Evolutionary conservation across 2,329 filamentous ascomycete genomes (phyloP).

Genomic region (Cladophialophora carrionii): DNA sequence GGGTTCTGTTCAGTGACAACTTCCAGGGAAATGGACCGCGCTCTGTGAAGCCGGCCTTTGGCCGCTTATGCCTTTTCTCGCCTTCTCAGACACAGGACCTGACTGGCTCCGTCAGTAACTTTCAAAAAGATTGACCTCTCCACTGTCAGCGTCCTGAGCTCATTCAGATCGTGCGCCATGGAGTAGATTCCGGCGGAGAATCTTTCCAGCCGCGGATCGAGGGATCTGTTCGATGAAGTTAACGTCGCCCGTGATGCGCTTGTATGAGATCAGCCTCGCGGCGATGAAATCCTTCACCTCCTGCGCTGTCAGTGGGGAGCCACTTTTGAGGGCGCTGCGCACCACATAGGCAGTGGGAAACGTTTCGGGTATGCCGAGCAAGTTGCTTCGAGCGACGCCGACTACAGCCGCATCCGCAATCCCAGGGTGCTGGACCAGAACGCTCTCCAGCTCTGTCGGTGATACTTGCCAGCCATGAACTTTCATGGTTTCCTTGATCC

Average conservation of each 20-base stretch:
- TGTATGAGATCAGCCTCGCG: conserved; percentile 52
- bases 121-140: background rate
- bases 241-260: conserved; percentile 53
- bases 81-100: background rate
- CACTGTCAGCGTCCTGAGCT: background rate
- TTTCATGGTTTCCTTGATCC: conserved; percentile 53
- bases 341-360: conserved; percentile 55
- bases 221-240: conserved; percentile 55
- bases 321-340: conserved; percentile 36
- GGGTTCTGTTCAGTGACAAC: background rate
- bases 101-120: background rate
- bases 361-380: conserved; percentile 42
- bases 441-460: conserved; percentile 53
- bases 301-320: conserved; percentile 42
- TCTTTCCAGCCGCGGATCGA: conserved; percentile 56
- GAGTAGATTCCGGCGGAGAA: conserved; percentile 43
- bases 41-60: background rate
- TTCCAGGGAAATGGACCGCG: background rate
- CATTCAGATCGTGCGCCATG: conserved; percentile 19
- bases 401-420: conserved; percentile 54
- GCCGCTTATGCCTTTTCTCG: background rate
- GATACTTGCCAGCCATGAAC: conserved; percentile 53
- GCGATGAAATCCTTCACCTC: conserved; percentile 43
- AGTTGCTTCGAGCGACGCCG: conserved; percentile 45
- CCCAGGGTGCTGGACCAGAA: conserved; percentile 50